A percentile compares a stretch with the other conserved stretches of the same genome.
Conservation (phyloP, 2,329 filamentous ascomycete genomes). For the Microdochium bolleyi region DNA sequence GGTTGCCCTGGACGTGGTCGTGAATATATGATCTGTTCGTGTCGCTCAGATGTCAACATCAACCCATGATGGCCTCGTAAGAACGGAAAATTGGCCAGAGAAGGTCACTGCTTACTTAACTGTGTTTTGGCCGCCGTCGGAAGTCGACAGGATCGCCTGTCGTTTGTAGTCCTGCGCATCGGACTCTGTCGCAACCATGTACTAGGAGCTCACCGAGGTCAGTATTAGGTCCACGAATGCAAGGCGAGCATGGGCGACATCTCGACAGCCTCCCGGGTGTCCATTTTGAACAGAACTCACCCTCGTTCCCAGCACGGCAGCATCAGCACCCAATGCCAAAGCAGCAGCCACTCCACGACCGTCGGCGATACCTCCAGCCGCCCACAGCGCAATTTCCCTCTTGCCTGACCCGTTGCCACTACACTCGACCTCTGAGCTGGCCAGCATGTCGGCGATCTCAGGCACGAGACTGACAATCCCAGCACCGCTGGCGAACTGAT, state of each 20-base stretch:
- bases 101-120: constrained; percentile 25
- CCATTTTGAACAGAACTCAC: constrained; percentile 9
- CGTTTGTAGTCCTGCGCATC: constrained; percentile 20
- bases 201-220: too few species aligned
- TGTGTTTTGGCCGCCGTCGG: constrained; percentile 23
- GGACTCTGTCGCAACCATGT: constrained; percentile 24
- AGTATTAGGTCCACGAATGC: too few species aligned
- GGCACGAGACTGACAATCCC: constrained; percentile 38
- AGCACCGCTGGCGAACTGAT: constrained; percentile 37
- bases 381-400: constrained; percentile 21
- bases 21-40: constrained; percentile 18
- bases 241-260: not conserved
- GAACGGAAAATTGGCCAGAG: too few species aligned
- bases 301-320: constrained; percentile 15
- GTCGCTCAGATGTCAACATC: too few species aligned
- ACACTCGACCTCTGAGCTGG: constrained; percentile 34
- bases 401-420: constrained; percentile 31
- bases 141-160: constrained; percentile 19
- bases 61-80: too few species aligned
- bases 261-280: not conserved
- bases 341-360: constrained; percentile 36
- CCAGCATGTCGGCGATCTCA: constrained; percentile 34
- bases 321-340: constrained; percentile 31
- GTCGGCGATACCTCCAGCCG: constrained; percentile 37
- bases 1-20: constrained; percentile 19